Evolutionary conservation across 768 basidiomycete species (phyloP), one percentile per base, ranked within the genome.

Genomic region (Leucosporidium yakuticum): DNA sequence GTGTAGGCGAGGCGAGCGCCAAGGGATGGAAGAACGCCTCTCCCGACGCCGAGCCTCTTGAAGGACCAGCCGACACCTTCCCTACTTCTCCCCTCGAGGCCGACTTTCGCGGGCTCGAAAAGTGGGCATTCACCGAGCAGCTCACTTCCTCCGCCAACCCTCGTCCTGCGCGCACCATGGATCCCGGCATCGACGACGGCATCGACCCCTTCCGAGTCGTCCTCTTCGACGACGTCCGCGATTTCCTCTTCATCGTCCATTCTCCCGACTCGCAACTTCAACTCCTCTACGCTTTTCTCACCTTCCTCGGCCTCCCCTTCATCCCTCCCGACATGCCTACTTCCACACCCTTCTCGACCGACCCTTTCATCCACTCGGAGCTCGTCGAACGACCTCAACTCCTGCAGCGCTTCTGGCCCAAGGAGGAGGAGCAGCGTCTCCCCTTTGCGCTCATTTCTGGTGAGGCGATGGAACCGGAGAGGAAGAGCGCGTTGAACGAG

Each of bases 191-290:
- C 17, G 76, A 71, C n/a, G 76, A 78, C 29, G 78, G 77, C 12
- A 78, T 79, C 23, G 81, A 81, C 66, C 79, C 80, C 0, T 80
- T 75, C 68, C 71, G 77, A 14, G 67, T 76, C 29, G 71, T 80
- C n/a, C 74, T 81, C n/a, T 80, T 79, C 63, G 60, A 66, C 63
- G 81, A 81, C 64, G 72, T 81, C 31, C 63, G 67, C 7, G 63
- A 77, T 4, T 77, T 81, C 54, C 76, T 81, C 36, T 77, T 80
- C 69, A 60, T 76, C 21, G 70, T 80, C n/a, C 64, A 73, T 3
- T 69, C 68, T 6, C 67, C 74, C 20, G 74, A 76, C 50, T 76
- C 75, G 21, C 72, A 77, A 23, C 69, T 76, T 2, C 78, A 80
- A 54, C 75, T 80, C 56, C 67, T 78, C 31, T 80, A 79, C 70